Base-by-base conservation (phyloP, 768 basidiomycete genomes). In the Tulasnella sp. region DNA sequence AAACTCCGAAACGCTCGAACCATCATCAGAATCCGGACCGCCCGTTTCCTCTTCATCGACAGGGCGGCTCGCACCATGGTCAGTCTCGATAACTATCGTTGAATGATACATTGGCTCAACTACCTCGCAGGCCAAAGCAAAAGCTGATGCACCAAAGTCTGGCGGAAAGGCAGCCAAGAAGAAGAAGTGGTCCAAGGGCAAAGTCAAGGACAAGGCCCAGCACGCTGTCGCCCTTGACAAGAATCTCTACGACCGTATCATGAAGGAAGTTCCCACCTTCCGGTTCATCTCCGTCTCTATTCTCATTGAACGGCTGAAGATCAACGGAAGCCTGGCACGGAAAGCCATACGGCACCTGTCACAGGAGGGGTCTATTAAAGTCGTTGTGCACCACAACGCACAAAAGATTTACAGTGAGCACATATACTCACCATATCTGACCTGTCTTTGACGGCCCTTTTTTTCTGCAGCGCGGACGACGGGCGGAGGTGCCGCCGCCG, bases 141-240 rank as follows among this genome's bases (percentile, higher is more conserved):
- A 86, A 79, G 82, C 83, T 75, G 75, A 82, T 67, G 73, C 87
- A 63, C 72, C 83, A 59, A 74, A 77, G 49, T 73, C 79, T 63
- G 64, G 62, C 23, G 84, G 86, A 69, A 91, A 91, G 72, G 74
- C 85, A 68, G 89, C 87, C 62, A 97, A 97, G 81, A 98, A 98
- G 82, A 98, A 98, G 89, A 98, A 98, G 81, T 97, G 93, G 93
- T 96, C 90, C 66, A 98, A 98, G 81, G 96, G 96, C 71, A 98
- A 98, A 77, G 96, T 99, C 73, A 99, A 99, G 85, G 96, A 99
- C 77, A 99, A 98, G 84, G 90, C 94, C 67, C 83, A 88, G 69
- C 93, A 98, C 80, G 80, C 89, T 66, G 92, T 97, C 72, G 76
- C 83, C 64, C 83, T 94, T 67, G 94, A 98, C 79, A 94, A 97